Base-by-base conservation (phyloP, 129 eudicot genomes). In the Arctium lappa region DNA sequence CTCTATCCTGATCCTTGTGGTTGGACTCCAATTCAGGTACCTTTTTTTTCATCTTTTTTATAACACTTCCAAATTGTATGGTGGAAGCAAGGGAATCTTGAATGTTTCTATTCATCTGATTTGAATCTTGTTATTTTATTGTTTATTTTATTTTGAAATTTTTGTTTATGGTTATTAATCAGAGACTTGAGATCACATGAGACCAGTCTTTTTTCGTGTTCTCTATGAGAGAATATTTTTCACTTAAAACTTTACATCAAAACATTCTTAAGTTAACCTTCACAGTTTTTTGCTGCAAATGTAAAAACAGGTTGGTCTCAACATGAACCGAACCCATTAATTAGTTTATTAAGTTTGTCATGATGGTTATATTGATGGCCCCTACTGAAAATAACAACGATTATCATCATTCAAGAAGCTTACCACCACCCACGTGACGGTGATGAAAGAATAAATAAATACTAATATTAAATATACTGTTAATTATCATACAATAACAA, bases 1-100 rank as follows among this genome's bases (percentile, higher is more conserved):
- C 98, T 94, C 33, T 94, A 88, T 90, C 98, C 98, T 34, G 97
- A 94, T 86, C 98, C 98, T 73, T 94, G 98, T 91, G 98, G 98
- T 72, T 94, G 98, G 98, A 91, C 98, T 39, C 98, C 98, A 0
- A 94, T 94, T 37, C 94, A 91, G 98, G 98, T 91, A 66, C 30
- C 1, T 8, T 72, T 9, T 18, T 69, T 29, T 40, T 60, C 34
- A 10, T 34, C 74, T 18, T n/a, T 22, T n/a, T 70, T 12, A 16
- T 60, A 16, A 60, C 29, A 60, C 68, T 16, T 60, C 68, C 68
- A 31, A 42, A 66, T 68, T 3, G 50, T 29, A 69, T 39, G 10
- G 65, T 31, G 0, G 33, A 42, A 68, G n/a, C 29, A 60, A 60
- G 29, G 68, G 68, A 60, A 16, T 60, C 29, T 60, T 60, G 68